These are phyloP conservation scores for Maudiozyma saulgeensis DNA, from an alignment of 805 yeast species.

Conservation along the genomic window DNA sequence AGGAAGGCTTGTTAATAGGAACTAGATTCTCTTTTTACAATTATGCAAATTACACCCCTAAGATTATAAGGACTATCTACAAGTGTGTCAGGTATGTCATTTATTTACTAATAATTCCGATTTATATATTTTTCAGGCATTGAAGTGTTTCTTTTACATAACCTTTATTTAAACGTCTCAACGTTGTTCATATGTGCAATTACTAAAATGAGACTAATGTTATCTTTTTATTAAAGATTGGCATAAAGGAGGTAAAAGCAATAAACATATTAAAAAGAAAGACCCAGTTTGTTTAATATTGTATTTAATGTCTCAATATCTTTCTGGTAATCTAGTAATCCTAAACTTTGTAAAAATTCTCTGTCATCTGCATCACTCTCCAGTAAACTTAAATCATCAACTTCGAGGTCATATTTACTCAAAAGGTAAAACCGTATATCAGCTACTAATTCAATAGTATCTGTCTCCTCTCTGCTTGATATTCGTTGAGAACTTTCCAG, in stretches of 20 bases:
- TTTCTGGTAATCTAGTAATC: conserved; percentile 15
- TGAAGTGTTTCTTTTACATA: too few species aligned
- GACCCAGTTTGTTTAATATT: conserved; percentile 12
- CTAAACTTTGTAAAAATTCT: conserved; percentile 13
- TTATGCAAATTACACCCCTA: too few species aligned
- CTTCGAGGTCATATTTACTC: conserved; percentile 23
- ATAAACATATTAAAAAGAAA: background rate
- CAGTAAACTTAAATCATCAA: conserved; percentile 20
- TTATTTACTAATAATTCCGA: too few species aligned
- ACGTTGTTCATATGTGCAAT: background rate
- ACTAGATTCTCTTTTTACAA: too few species aligned
- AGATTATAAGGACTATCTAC: too few species aligned
- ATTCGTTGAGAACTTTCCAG: conserved; percentile 49
- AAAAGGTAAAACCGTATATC: conserved; percentile 59
- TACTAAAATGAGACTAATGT: background rate
- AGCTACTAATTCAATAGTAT: conserved; percentile 70
- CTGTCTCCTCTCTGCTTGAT: conserved; percentile 55
- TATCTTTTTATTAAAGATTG: too few species aligned
- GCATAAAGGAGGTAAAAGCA: too few species aligned
- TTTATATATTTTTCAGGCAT: too few species aligned
- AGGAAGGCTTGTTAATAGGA: too few species aligned
- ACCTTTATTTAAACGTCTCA: too few species aligned
- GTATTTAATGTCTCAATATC: conserved; percentile 35
- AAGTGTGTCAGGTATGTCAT: too few species aligned
- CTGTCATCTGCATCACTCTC: conserved; percentile 13